Evolutionary conservation across 805 yeast species (phyloP).

Genomic region (Candida quercuum): DNA sequence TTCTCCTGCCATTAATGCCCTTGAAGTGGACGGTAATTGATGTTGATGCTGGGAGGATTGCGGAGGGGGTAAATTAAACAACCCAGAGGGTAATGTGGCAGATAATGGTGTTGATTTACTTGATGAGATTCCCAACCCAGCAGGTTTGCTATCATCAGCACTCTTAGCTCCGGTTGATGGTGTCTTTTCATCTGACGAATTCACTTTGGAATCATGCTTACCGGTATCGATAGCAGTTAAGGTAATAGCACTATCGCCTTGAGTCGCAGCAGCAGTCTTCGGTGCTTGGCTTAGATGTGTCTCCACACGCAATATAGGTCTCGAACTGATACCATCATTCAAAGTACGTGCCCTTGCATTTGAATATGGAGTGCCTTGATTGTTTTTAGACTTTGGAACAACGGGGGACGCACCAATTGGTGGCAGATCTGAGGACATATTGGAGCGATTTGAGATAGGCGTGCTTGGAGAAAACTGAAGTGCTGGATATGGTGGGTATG

Average conservation of each 20-base stretch:
- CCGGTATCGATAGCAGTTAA: slow-evolving; percentile 13
- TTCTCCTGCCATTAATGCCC: slow-evolving; percentile 37
- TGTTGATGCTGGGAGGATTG: slow-evolving; percentile 14
- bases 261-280: slow-evolving; percentile 1
- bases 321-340: slow-evolving; percentile 18
- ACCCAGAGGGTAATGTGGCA: slow-evolving; percentile 28
- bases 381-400: slow-evolving; percentile 1
- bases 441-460: slow-evolving; percentile 6
- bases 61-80: slow-evolving; percentile 29
- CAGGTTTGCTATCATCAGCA: slow-evolving; percentile 9
- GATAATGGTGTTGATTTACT: slow-evolving; percentile 26
- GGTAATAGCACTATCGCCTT: slow-evolving; percentile 12
- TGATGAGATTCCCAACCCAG: slow-evolving; percentile 13
- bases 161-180: slow-evolving; percentile 11
- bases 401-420: slow-evolving; percentile 9
- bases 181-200: slow-evolving; percentile 6
- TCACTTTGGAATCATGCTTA: slow-evolving; percentile 2
- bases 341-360: slow-evolving; percentile 18
- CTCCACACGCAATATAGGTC: slow-evolving; percentile 24
- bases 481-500: slow-evolving; percentile 5
- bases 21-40: slow-evolving; percentile 5
- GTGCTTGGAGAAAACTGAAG: slow-evolving; percentile 11
- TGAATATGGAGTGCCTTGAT: slow-evolving; percentile 3
- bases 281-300: slow-evolving; percentile 1
- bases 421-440: slow-evolving; percentile 2